Base-by-base conservation (phyloP, 2,329 filamentous ascomycete genomes). In the Paracamarosporium sp. region DNA sequence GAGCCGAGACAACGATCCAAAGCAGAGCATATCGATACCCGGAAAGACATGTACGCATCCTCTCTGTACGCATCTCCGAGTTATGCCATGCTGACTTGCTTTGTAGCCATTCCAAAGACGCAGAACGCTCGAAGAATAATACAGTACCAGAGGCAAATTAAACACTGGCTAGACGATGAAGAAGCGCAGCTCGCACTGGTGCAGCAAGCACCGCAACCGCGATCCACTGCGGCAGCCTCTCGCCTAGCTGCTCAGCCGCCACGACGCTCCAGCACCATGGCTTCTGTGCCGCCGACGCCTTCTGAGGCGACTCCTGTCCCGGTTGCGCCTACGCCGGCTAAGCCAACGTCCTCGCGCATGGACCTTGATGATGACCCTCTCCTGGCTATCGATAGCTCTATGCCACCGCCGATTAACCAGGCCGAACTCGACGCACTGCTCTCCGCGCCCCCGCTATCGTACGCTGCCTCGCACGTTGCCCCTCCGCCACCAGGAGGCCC, bases 91-190 rank as follows among this genome's bases (percentile, higher is more conserved):
- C 51, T 54, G 47, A 61, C n/a, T 33, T 4, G 33, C 30, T 4
- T 17, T 36, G n/a, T n/a, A 62, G 62, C 62, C n/a, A 55, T 67
- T 12, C 71, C 73, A 0, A 85, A 86, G 73, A 91, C 89, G 6
- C 82, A 75, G 53, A 76, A 76, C 64, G 89, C 92, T 25, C 86
- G 91, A 66, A 89, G 89, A 77, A 92, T 95, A 61, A 81, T 95
- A 55, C 87, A 89, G 64, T 92, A 89, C 25, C 90, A 92, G 71
- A 92, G 94, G 79, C 92, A 90, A 3, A 94, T 94, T 75, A 86
- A 87, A 61, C 93, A 95, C 78, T 89, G 94, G 74, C 83, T 94
- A 45, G 90, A 91, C 65, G 91, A 95, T 74, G 92, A 90, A 74
- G 84, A 90, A 65, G 91, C 91, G 1, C 12, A 80, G 87, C 60